A percentile compares a stretch with the other conserved stretches of the same genome.
Evolutionary conservation across 495 filamentous ascomycete species (phyloP).

Genomic region (Podospora sp.): DNA sequence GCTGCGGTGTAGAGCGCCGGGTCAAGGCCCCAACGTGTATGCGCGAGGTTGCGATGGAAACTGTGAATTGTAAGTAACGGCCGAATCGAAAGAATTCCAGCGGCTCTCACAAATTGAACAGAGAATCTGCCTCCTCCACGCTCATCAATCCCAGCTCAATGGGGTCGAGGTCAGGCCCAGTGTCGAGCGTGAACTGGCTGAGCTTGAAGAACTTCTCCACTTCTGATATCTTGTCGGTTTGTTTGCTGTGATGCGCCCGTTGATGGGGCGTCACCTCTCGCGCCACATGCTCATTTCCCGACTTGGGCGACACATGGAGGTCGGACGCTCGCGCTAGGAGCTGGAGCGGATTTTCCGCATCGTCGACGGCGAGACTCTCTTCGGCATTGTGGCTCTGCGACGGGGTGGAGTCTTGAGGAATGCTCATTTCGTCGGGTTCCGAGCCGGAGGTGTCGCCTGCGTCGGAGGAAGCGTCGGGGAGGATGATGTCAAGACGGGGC

Average conservation of each 20-base stretch:
- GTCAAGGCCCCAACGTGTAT: slow-evolving; percentile 75
- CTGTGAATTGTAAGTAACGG: slow-evolving; percentile 35
- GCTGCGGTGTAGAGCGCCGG: slow-evolving; percentile 62
- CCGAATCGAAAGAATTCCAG: too few relatives aligned
- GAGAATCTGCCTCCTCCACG: slow-evolving; percentile 59
- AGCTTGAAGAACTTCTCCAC: slow-evolving; percentile 62
- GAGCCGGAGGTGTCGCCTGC: slow-evolving; percentile 37
- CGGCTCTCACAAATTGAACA: slow-evolving; percentile 63
- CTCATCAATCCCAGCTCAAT: slow-evolving; percentile 67
- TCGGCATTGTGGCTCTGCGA: slow-evolving; percentile 38
- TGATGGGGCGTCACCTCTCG: slow-evolving; percentile 30
- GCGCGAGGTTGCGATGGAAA: slow-evolving; percentile 70
- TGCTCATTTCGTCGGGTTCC: slow-evolving; percentile 36
- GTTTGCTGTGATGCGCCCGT: slow-evolving; percentile 28
- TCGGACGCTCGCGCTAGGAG: slow-evolving; percentile 71
- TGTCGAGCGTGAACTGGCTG: slow-evolving; percentile 60
- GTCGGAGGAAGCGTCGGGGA: slow-evolving; percentile 37
- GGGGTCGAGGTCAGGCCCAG: slow-evolving; percentile 65
- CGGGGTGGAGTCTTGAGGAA: slow-evolving; percentile 34
- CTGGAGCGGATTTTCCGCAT: slow-evolving; percentile 74
- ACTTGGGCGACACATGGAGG: slow-evolving; percentile 58
- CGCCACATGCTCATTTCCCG: slow-evolving; percentile 24
- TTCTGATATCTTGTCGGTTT: slow-evolving; percentile 36
- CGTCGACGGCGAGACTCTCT: slow-evolving; percentile 60
- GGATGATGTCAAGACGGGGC: slow-evolving; percentile 24